Conservation (phyloP, 2,329 filamentous ascomycete genomes). For the Diaporthe ilicicola region DNA sequence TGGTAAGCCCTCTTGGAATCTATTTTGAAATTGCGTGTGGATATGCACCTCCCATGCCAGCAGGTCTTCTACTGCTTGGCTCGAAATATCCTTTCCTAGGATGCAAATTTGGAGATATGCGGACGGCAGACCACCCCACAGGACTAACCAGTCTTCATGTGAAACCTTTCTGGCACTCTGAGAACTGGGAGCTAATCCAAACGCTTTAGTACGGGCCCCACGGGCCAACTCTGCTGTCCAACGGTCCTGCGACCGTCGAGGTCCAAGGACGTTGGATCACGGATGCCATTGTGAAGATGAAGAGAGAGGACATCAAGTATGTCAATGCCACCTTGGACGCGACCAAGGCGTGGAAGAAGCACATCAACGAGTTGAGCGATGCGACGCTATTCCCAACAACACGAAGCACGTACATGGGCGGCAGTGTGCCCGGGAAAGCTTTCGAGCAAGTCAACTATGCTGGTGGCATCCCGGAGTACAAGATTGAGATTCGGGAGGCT, state of each 20-base stretch:
- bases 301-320: conserved; percentile 54
- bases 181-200: background rate
- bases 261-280: conserved; percentile 66
- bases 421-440: conserved; percentile 61
- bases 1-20: conserved; percentile 34
- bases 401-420: conserved; percentile 58
- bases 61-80: background rate
- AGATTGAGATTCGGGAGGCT: conserved; percentile 42
- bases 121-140: background rate
- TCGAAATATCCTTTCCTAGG: background rate
- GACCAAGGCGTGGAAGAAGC: conserved; percentile 57
- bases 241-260: conserved; percentile 63
- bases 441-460: conserved; percentile 60
- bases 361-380: conserved; percentile 56
- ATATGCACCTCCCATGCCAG: background rate
- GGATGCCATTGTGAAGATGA: conserved; percentile 58
- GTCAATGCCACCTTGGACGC: conserved; percentile 59
- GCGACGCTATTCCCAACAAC: conserved; percentile 57
- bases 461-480: conserved; percentile 50
- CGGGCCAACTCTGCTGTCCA: conserved; percentile 63
- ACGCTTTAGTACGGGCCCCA: conserved; percentile 59
- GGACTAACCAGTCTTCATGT: too few species aligned
- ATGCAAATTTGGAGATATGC: background rate
- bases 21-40: background rate
- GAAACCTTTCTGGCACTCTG: background rate